A percentile compares a stretch with the other conserved stretches of the same genome.
Evolutionary conservation across 2,329 filamentous ascomycete genomes (phyloP).

Genomic region (Hymenoscyphus infarciens): DNA sequence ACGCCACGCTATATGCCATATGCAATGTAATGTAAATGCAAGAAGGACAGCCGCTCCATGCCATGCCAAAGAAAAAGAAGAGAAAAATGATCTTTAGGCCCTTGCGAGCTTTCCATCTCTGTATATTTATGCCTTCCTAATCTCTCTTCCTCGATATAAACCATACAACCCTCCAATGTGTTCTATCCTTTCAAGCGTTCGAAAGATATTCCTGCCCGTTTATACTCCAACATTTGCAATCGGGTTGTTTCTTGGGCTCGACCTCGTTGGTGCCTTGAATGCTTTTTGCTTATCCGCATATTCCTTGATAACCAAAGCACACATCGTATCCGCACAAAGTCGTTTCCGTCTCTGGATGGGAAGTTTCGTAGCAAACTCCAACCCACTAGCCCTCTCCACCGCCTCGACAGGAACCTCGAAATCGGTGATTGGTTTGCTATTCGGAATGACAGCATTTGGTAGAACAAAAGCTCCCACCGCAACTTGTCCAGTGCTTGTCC

Average conservation of each 20-base stretch:
- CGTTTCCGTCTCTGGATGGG: slow-evolving; percentile 69
- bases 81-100: slow-evolving; percentile 2
- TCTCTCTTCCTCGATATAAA: neutral
- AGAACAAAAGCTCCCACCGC: slow-evolving; percentile 92
- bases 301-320: slow-evolving; percentile 78
- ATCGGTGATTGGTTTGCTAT: slow-evolving; percentile 79
- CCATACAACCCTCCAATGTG: neutral
- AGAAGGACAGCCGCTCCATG: neutral
- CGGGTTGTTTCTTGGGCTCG: slow-evolving; percentile 29
- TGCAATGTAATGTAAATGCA: slow-evolving; percentile 5
- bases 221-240: neutral
- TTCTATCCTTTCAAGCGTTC: neutral
- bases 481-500: slow-evolving; percentile 65
- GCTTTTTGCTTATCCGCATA: slow-evolving; percentile 62
- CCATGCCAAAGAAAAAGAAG: slow-evolving; percentile 3
- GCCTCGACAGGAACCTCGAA: slow-evolving; percentile 95
- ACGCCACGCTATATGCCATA: neutral
- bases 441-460: slow-evolving; percentile 85
- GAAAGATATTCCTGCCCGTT: neutral
- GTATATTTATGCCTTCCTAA: slow-evolving; percentile 7
- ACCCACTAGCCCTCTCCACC: slow-evolving; percentile 84
- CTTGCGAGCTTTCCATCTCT: slow-evolving; percentile 15
- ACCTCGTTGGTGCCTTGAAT: slow-evolving; percentile 39
- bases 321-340: slow-evolving; percentile 82
- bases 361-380: slow-evolving; percentile 85